Conservation (phyloP, 2,329 filamentous ascomycete species). For the Fonsecaea pedrosoi region DNA sequence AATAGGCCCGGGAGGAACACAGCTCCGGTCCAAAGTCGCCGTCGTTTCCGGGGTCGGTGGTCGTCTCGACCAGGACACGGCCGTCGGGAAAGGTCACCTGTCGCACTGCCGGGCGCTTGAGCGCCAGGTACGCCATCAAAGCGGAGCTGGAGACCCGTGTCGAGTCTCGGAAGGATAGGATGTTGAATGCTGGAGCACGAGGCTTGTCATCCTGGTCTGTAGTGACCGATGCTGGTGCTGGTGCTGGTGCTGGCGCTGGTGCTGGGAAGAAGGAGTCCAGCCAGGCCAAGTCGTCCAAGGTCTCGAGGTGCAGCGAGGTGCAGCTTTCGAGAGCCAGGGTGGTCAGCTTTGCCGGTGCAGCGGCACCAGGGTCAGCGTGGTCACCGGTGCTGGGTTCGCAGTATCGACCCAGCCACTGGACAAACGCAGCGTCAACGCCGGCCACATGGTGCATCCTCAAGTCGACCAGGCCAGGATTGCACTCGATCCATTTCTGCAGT, state of each 20-base stretch:
- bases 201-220: background rate
- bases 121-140: slow-evolving; percentile 28
- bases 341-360: slow-evolving; percentile 17
- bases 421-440: slow-evolving; percentile 46
- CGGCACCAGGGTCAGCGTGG: too few relatives aligned
- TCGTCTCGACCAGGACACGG: slow-evolving; percentile 15
- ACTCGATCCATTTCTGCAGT: slow-evolving; percentile 44
- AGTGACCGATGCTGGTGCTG: background rate
- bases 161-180: slow-evolving; percentile 23
- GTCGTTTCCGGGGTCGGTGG: background rate
- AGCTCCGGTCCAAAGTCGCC: background rate
- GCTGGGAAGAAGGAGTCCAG: slow-evolving; percentile 26
- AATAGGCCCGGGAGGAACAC: background rate
- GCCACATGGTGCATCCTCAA: slow-evolving; percentile 45
- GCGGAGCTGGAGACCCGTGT: slow-evolving; percentile 5
- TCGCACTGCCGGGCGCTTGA: slow-evolving; percentile 12
- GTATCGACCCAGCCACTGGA: slow-evolving; percentile 45
- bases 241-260: too few relatives aligned
- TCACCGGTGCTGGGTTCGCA: background rate
- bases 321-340: slow-evolving; percentile 27
- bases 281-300: slow-evolving; percentile 23
- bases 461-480: slow-evolving; percentile 42
- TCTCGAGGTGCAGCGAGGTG: slow-evolving; percentile 11
- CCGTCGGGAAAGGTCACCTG: slow-evolving; percentile 29
- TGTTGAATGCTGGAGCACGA: background rate